phyloP scores from a whole-genome alignment of 176 grass and related monocot species.

The Secale cereale region DNA sequence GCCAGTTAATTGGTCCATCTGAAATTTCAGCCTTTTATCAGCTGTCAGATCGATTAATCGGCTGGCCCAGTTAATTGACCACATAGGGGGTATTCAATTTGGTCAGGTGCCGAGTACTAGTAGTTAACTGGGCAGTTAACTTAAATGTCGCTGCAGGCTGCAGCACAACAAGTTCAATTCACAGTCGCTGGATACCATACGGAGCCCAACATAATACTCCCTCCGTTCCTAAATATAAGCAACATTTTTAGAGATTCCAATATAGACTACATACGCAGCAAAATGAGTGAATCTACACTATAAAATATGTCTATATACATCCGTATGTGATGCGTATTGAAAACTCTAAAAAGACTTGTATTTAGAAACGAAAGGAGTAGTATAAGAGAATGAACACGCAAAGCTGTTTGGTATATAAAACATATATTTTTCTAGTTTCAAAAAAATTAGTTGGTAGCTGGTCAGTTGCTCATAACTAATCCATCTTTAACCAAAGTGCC shows the following conservation, averaged over 20 bases:
- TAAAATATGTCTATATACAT: too few relatives aligned
- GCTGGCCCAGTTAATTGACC: too few relatives aligned
- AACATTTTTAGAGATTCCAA: too few relatives aligned
- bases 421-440: neutral
- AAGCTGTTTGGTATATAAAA: neutral
- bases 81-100: neutral
- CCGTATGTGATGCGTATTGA: too few relatives aligned
- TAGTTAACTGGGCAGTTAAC: neutral
- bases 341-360: too few relatives aligned
- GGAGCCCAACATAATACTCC: neutral
- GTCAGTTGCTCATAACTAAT: neutral
- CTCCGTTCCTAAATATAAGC: too few relatives aligned
- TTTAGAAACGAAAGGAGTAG: too few relatives aligned
- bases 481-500: neutral
- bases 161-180: neutral
- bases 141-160: neutral
- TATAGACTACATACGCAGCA: too few relatives aligned
- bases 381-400: neutral
- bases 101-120: neutral
- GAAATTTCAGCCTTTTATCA: too few relatives aligned
- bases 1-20: too few relatives aligned
- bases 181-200: neutral
- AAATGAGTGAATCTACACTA: too few relatives aligned
- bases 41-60: too few relatives aligned
- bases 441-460: neutral